Evolutionary conservation across 2,329 filamentous ascomycete genomes (phyloP).

Genomic region (Thelonectria discophora): DNA sequence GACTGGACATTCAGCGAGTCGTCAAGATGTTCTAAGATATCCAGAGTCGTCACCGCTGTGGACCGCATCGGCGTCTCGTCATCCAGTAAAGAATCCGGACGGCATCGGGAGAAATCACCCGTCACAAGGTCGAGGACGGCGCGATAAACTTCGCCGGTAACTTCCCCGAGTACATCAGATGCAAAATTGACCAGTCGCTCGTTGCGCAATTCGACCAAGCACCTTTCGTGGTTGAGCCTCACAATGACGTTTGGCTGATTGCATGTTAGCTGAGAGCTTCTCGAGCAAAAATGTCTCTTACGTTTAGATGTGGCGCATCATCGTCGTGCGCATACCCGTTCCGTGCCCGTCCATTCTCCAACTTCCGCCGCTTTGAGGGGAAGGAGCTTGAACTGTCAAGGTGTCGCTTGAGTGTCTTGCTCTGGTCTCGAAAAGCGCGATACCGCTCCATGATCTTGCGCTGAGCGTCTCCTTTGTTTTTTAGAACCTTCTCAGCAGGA

Average conservation of each 20-base stretch:
- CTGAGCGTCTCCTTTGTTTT: conserved; percentile 71
- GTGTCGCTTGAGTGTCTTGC: conserved; percentile 61
- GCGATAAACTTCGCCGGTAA: conserved; percentile 81
- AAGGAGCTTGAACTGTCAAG: conserved; percentile 54
- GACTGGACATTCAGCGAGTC: conserved; percentile 61
- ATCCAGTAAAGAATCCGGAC: conserved; percentile 59
- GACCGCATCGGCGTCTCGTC: conserved; percentile 45
- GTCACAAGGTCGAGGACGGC: conserved; percentile 77
- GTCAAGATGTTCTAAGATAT: conserved; percentile 64
- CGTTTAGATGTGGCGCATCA: conserved; percentile 61
- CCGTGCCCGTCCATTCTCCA: conserved; percentile 56
- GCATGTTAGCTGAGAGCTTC: conserved; percentile 39
- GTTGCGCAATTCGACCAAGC: conserved; percentile 83
- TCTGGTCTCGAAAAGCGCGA: conserved; percentile 61
- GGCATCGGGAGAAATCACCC: conserved; percentile 72
- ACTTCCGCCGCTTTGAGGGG: conserved; percentile 62
- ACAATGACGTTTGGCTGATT: conserved; percentile 75
- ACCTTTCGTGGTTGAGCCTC: conserved; percentile 85
- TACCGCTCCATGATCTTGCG: conserved; percentile 64
- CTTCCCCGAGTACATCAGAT: conserved; percentile 73
- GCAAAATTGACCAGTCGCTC: conserved; percentile 78
- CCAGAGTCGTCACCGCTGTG: conserved; percentile 59
- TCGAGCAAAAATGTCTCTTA: conserved; percentile 48
- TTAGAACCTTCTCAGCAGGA: conserved; percentile 58
- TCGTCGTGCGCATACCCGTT: conserved; percentile 44